A percentile compares a stretch with the other conserved stretches of the same genome.
Conservation (phyloP, 768 basidiomycete species). For the Xerocomus potaroensis region DNA sequence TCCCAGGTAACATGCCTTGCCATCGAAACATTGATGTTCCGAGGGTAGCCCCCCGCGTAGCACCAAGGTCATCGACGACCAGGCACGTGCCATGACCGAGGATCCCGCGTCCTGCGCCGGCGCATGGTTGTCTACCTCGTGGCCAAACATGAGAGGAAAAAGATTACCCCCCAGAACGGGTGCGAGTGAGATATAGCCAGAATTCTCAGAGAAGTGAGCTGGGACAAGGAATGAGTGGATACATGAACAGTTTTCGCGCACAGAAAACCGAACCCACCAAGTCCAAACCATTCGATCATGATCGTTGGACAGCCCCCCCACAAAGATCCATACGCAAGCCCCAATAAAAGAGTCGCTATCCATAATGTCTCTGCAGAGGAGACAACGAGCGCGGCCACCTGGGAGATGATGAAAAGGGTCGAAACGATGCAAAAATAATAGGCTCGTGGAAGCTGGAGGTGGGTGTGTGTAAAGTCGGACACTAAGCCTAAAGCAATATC, state of each 20-base stretch:
- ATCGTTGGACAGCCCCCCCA: slow-evolving; percentile 74
- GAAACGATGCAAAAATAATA: slow-evolving; percentile 69
- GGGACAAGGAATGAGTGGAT: background rate
- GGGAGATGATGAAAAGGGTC: slow-evolving; percentile 65
- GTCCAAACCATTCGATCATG: slow-evolving; percentile 84
- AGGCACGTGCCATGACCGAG: background rate
- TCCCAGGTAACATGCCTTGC: slow-evolving; percentile 55
- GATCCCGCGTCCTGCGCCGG: slow-evolving; percentile 8
- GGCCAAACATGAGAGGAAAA: slow-evolving; percentile 78
- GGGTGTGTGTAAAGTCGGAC: slow-evolving; percentile 61
- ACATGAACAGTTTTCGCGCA: background rate
- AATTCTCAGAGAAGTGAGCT: slow-evolving; percentile 82
- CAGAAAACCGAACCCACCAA: slow-evolving; percentile 48
- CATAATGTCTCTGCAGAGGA: slow-evolving; percentile 60
- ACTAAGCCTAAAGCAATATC: slow-evolving; percentile 46
- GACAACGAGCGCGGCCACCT: slow-evolving; percentile 52
- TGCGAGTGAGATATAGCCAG: slow-evolving; percentile 74
- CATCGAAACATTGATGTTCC: slow-evolving; percentile 50
- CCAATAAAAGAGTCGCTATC: slow-evolving; percentile 35
- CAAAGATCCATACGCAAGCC: slow-evolving; percentile 61
- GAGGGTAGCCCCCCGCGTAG: slow-evolving; percentile 23
- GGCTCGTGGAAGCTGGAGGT: slow-evolving; percentile 58
- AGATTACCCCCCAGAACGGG: slow-evolving; percentile 76
- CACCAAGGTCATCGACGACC: background rate
- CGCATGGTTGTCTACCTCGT: slow-evolving; percentile 72